These are phyloP conservation scores for Phytophthora boehmeriae DNA, from an alignment of 352 stramenopile genomes.

Conservation along the genomic window DNA sequence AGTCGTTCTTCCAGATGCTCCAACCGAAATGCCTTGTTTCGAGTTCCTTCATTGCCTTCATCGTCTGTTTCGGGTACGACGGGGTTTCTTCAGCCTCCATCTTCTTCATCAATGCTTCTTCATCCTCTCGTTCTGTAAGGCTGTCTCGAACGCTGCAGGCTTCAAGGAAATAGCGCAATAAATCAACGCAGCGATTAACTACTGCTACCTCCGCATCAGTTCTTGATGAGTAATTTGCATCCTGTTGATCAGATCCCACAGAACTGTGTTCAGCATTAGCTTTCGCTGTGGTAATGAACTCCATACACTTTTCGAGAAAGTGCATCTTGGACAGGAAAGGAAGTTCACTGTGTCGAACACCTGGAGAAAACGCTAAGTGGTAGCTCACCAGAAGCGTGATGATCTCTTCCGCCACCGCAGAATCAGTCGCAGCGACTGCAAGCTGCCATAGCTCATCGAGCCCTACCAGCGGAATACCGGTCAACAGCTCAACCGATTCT, in stretches of 20 bases:
- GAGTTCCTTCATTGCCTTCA: neutral
- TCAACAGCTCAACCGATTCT: slow-evolving; percentile 43
- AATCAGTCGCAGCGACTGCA: slow-evolving; percentile 44
- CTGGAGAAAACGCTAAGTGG: slow-evolving; percentile 59
- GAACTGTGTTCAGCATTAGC: slow-evolving; percentile 6
- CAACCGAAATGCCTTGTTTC: slow-evolving; percentile 26
- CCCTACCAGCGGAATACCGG: slow-evolving; percentile 43
- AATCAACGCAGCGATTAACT: slow-evolving; percentile 70
- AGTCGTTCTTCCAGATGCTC: slow-evolving; percentile 68
- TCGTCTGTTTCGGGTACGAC: slow-evolving; percentile 1
- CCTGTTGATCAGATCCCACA: neutral
- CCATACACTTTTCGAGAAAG: slow-evolving; percentile 72
- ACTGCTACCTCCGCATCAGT: slow-evolving; percentile 12
- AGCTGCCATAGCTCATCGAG: slow-evolving; percentile 68
- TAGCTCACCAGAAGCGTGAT: slow-evolving; percentile 63
- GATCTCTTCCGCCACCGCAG: slow-evolving; percentile 61
- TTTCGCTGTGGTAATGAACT: slow-evolving; percentile 43
- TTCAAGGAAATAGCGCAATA: slow-evolving; percentile 74
- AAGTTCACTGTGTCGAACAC: slow-evolving; percentile 29
- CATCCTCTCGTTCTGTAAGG: slow-evolving; percentile 5
- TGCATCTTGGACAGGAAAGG: slow-evolving; percentile 40
- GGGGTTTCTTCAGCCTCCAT: slow-evolving; percentile 6
- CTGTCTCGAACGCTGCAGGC: slow-evolving; percentile 36
- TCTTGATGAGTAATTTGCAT: slow-evolving; percentile 3
- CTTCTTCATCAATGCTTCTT: slow-evolving; percentile 9